Conservation (phyloP, 2,329 filamentous ascomycete species). For the Trichoderma semiorbis region DNA sequence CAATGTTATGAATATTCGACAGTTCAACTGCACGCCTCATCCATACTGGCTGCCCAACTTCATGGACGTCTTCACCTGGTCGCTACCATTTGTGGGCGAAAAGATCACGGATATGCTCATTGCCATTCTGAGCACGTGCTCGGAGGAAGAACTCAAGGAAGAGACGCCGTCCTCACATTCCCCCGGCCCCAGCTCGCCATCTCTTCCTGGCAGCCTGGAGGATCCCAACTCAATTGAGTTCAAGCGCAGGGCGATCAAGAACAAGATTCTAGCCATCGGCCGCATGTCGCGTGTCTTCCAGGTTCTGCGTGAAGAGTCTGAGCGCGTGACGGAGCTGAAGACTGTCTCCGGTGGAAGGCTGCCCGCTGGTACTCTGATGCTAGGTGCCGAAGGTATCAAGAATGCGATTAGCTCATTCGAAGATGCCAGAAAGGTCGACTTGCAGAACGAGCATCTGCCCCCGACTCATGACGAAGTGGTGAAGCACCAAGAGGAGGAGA, state of each 20-base stretch:
- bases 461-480: slow-evolving; percentile 90
- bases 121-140: slow-evolving; percentile 95
- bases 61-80: slow-evolving; percentile 99
- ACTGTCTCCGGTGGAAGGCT: slow-evolving; percentile 89
- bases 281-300: slow-evolving; percentile 97
- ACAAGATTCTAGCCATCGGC: slow-evolving; percentile 98
- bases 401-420: slow-evolving; percentile 96
- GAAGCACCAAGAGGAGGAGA: slow-evolving; percentile 75
- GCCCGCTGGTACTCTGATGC: slow-evolving; percentile 93
- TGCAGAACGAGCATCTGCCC: slow-evolving; percentile 93
- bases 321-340: slow-evolving; percentile 95
- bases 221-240: slow-evolving; percentile 88
- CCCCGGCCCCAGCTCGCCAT: slow-evolving; percentile 70
- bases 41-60: slow-evolving; percentile 99
- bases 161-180: slow-evolving; percentile 69
- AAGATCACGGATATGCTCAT: slow-evolving; percentile 99
- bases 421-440: slow-evolving; percentile 91
- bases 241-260: slow-evolving; percentile 96
- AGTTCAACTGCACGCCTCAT: slow-evolving; percentile 99
- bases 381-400: slow-evolving; percentile 97
- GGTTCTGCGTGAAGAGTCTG: slow-evolving; percentile 93
- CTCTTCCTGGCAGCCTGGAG: slow-evolving; percentile 44
- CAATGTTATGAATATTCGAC: slow-evolving; percentile 99
- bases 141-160: slow-evolving; percentile 96
- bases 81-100: slow-evolving; percentile 94